phyloP scores from a whole-genome alignment of 805 yeast genomes.

The Yarrowia porcina region DNA sequence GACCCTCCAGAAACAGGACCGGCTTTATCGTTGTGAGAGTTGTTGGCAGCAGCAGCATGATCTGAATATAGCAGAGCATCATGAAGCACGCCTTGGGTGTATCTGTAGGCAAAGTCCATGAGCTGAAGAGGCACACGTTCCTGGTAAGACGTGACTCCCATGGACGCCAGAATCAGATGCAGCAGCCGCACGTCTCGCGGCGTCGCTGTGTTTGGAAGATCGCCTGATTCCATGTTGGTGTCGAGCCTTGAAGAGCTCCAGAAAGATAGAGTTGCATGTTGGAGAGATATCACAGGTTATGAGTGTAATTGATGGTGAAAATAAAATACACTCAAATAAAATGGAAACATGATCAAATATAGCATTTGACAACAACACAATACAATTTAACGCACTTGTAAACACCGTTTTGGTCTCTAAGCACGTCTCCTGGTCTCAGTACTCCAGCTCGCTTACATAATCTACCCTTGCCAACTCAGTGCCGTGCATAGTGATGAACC shows the following conservation, averaged over 20 bases:
- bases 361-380: too few relatives aligned
- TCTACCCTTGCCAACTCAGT: too few relatives aligned
- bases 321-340: too few relatives aligned
- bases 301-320: not conserved
- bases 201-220: constrained; percentile 30
- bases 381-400: too few relatives aligned
- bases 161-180: constrained; percentile 88
- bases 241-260: not conserved
- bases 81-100: constrained; percentile 79
- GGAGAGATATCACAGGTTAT: not conserved
- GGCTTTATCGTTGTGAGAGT: constrained; percentile 24
- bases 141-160: constrained; percentile 86
- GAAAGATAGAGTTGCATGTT: constrained; percentile 6
- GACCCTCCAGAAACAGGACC: constrained; percentile 25
- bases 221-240: constrained; percentile 27
- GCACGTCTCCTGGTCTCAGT: too few relatives aligned
- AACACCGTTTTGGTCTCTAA: too few relatives aligned
- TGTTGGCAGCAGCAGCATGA: constrained; percentile 45
- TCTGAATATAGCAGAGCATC: constrained; percentile 90
- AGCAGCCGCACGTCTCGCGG: constrained; percentile 91
- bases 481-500: too few relatives aligned
- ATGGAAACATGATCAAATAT: too few relatives aligned
- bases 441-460: too few relatives aligned
- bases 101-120: constrained; percentile 92
- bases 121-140: constrained; percentile 94